Evolutionary conservation across 192 early-diverging fungal species (phyloP), one percentile per base, ranked within the genome.

Genomic region (Coemansia javaensis): DNA sequence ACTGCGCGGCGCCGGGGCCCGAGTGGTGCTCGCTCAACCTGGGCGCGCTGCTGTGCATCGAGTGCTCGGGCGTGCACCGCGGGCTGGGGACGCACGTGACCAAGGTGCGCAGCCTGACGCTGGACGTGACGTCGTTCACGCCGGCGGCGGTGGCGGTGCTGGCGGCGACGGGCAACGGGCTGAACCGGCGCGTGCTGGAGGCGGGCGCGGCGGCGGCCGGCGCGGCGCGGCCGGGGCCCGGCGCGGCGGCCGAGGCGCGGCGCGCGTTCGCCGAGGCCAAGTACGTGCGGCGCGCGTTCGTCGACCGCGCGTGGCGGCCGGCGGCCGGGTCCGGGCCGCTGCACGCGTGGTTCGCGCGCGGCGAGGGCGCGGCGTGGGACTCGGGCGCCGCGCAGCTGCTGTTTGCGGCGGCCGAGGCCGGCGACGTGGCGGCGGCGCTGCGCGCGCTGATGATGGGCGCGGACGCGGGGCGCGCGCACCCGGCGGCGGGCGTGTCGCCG

Each of bases 31-130:
- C 84, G 67, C 85, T 87, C 17, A 93, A 89, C 42, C 77, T 90
- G 24, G 89, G 90, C 24, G 82, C 83, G 9, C 64, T 90, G 16
- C 35, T 95, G 28, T 95, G 90, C 55, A 95, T 93, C 33, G 85
- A 82, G 34, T 96, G 93, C 57, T 94, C 90, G 22, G 93, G 93
- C 33, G 85, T 94, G 23, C 93, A 96, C 62, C 87, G 93, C 50
- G 86, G 91, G 32, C 58, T 96, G 15, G 93, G 93, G 23, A 85
- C 88, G 7, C 91, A 94, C 63, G 79, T 96, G 23, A 89, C 86
- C 63, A 93, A 93, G 65, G 87, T 91, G 40, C 77, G 89, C 35
- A 90, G 89, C 4, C 56, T 95, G 52, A 81, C 79, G 3, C 64
- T 95, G 41, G 92, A 95, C 59, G 82, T 73, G 6, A 74, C 61